Percentiles rank a stretch among this genome's conserved stretches.
Evolutionary conservation across 352 stramenopile species (phyloP).

Genomic region (Globisporangium recalcitrans): DNA sequence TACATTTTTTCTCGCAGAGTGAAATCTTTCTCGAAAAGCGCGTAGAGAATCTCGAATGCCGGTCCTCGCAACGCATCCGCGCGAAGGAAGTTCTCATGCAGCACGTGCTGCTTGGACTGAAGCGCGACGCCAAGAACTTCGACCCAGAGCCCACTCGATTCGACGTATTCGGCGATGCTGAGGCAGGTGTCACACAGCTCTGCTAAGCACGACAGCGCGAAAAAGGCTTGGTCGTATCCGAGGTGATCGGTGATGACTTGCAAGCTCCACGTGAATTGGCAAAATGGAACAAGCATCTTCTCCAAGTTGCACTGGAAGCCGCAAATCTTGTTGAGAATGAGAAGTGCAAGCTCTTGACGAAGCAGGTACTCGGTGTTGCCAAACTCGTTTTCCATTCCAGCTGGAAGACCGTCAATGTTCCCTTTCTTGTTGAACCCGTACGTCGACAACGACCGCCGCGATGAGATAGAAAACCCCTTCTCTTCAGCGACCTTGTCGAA

Average conservation of each 20-base stretch:
- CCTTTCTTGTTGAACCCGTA: constrained; percentile 65
- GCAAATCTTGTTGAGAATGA: constrained; percentile 81
- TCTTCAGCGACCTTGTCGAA: constrained; percentile 48
- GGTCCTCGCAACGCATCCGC: constrained; percentile 69
- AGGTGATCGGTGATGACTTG: constrained; percentile 82
- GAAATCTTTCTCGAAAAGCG: constrained; percentile 69
- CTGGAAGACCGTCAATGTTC: constrained; percentile 27
- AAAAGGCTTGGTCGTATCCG: constrained; percentile 73
- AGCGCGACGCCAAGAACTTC: constrained; percentile 75
- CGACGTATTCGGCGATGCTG: constrained; percentile 68
- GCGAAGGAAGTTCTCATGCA: constrained; percentile 76
- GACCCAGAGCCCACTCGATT: constrained; percentile 69
- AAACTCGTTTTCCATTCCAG: constrained; percentile 61
- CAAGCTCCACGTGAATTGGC: constrained; percentile 71
- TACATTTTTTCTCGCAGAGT: constrained; percentile 69
- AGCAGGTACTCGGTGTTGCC: constrained; percentile 72
- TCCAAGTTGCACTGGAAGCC: constrained; percentile 67
- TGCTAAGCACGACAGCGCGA: constrained; percentile 67
- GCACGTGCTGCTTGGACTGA: constrained; percentile 71
- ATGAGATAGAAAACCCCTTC: constrained; percentile 71
- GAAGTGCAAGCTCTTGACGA: constrained; percentile 65
- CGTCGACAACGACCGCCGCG: constrained; percentile 59
- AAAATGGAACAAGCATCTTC: constrained; percentile 69
- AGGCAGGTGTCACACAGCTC: constrained; percentile 76
- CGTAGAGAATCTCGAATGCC: constrained; percentile 79